Base-by-base conservation (phyloP, 2,329 filamentous ascomycete species). In the Coccinonectria pachysandricola region DNA sequence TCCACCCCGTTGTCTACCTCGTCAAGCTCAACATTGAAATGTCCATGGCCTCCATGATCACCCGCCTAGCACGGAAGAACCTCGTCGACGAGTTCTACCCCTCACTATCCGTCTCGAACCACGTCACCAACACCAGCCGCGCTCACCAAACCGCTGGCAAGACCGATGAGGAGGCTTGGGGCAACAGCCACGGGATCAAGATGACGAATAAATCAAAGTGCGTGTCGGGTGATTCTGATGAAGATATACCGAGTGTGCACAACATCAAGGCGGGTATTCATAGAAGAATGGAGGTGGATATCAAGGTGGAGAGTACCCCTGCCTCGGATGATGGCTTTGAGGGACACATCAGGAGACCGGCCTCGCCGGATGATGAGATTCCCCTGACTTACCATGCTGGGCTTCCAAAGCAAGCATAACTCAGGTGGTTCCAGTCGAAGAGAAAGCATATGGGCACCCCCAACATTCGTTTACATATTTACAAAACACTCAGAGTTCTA, bases 21-120 rank as follows among this genome's bases (percentile, higher is more conserved):
- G 62, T 68, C 30, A 69, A 68, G 31, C 56, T 69, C 21, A 64
- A 68, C 38, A 68, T 68, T 34, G 64, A 68, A 42, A 60, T 68
- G 55, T 59, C 57, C 8, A 67, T 69, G 63, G 64, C 65, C 18
- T 57, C 59, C 8, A 57, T 69, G n/a, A 68, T 69, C 37, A 59
- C 49, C 5, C 54, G 53, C 8, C 45, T 61, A 3, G 48, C 48
- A 3, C 35, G 27, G 4, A 27, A 31, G 0, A 30, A 41, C 17
- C 24, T 28, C 5, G 8, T 34, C 2, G 43, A 46, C 22, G 37
- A 42, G 0, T 38, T 38, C 19, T 41, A 44, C 5, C 35, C 39
- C 3, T 35, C 33, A 3, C 18, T 36, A 12, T 45, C 43, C 4
- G 28, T 31, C n/a, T 42, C 43, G 1, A 36, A 37, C 4, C 29